Conservation (phyloP, 306 rosid species). For the Argentina anserina region DNA sequence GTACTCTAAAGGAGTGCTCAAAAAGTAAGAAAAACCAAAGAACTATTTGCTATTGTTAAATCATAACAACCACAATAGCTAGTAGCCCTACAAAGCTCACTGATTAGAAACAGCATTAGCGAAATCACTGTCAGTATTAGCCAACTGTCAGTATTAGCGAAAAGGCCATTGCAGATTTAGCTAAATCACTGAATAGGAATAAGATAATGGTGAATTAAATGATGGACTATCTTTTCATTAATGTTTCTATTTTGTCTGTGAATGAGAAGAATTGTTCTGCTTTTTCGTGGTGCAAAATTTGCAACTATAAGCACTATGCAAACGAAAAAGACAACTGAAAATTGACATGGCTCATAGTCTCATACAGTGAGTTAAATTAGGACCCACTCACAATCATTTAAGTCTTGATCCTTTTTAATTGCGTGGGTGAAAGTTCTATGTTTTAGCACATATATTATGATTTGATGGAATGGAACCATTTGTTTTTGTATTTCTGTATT, state of each 20-base stretch:
- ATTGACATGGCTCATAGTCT: neutral
- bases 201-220: neutral
- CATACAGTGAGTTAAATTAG: slow-evolving; percentile 17
- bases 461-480: slow-evolving; percentile 44
- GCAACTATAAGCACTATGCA: neutral
- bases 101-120: no score
- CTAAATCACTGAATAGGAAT: neutral
- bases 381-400: slow-evolving; percentile 30
- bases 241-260: neutral
- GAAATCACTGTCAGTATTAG: no score
- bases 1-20: neutral
- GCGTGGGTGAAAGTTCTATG: slow-evolving; percentile 19
- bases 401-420: slow-evolving; percentile 5
- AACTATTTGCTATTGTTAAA: neutral
- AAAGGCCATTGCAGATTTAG: neutral
- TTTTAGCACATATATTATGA: slow-evolving; percentile 20
- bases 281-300: slow-evolving; percentile 3
- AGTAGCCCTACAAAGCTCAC: slow-evolving; percentile 14
- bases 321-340: slow-evolving; percentile 3
- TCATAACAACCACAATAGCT: slow-evolving; percentile 14
- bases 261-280: neutral
- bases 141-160: neutral
- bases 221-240: neutral
- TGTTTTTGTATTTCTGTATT: neutral
- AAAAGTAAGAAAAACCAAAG: neutral